Conservation (phyloP, 805 yeast species). For the Candida insectalens region DNA sequence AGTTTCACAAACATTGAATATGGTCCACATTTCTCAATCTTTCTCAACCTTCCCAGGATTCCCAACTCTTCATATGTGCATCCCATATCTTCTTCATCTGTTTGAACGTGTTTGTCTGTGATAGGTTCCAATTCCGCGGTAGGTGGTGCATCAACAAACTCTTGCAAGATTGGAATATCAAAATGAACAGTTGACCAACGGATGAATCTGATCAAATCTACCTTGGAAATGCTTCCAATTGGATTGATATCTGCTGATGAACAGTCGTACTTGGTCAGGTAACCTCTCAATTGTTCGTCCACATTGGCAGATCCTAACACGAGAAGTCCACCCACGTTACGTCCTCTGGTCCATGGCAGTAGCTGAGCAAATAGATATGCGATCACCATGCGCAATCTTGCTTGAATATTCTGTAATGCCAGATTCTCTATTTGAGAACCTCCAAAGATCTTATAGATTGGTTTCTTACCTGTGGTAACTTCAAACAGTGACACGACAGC, state of each 20-base stretch:
- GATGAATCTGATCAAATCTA: slow-evolving; percentile 81
- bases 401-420: slow-evolving; percentile 95
- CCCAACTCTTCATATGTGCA: slow-evolving; percentile 93
- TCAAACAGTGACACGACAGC: slow-evolving; percentile 73
- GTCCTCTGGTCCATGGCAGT: slow-evolving; percentile 87
- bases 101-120: slow-evolving; percentile 83
- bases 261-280: slow-evolving; percentile 93
- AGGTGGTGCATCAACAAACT: slow-evolving; percentile 85
- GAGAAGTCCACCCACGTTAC: slow-evolving; percentile 65
- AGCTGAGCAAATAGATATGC: slow-evolving; percentile 90
- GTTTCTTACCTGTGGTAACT: slow-evolving; percentile 82
- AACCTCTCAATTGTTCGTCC: slow-evolving; percentile 93
- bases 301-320: slow-evolving; percentile 96
- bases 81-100: slow-evolving; percentile 98
- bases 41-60: slow-evolving; percentile 81
- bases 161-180: slow-evolving; percentile 65
- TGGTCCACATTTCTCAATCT: slow-evolving; percentile 93
- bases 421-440: slow-evolving; percentile 87
- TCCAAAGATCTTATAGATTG: slow-evolving; percentile 86
- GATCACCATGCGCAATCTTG: slow-evolving; percentile 89
- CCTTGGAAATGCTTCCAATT: slow-evolving; percentile 96
- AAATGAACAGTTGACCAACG: slow-evolving; percentile 64
- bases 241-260: slow-evolving; percentile 97
- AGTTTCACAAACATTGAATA: slow-evolving; percentile 87
- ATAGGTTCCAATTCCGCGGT: slow-evolving; percentile 98